phyloP scores from a whole-genome alignment of 352 stramenopile genomes.

The Elongisporangium anandrum region DNA sequence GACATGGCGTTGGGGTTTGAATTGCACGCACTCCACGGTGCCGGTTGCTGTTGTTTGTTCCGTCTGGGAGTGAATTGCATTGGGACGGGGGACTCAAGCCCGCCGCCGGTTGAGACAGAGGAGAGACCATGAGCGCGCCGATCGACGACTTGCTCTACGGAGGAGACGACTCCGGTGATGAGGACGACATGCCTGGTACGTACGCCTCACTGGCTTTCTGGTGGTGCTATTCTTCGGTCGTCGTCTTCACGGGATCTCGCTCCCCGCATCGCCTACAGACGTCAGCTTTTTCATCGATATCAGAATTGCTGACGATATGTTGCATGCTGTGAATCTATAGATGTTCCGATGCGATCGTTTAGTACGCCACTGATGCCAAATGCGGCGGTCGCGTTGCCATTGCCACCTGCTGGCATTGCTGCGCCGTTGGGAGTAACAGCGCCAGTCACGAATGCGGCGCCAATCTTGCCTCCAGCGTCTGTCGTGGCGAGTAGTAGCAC shows the following conservation, averaged over 20 bases:
- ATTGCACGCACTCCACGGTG: background rate
- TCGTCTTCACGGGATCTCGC: background rate
- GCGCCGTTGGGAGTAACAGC: background rate
- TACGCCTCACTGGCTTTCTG: slow-evolving; percentile 5
- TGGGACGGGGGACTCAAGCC: background rate
- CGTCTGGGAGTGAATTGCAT: slow-evolving; percentile 1
- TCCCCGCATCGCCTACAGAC: background rate
- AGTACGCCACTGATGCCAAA: slow-evolving; percentile 18
- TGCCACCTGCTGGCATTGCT: slow-evolving; percentile 2
- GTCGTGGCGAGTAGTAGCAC: slow-evolving; percentile 5
- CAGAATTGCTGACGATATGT: background rate
- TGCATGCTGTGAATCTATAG: background rate
- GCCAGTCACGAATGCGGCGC: slow-evolving; percentile 6
- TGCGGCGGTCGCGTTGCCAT: slow-evolving; percentile 6
- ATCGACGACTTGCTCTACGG: slow-evolving; percentile 84
- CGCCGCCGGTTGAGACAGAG: background rate
- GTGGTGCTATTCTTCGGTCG: background rate
- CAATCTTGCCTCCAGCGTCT: slow-evolving; percentile 14
- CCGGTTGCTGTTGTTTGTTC: background rate
- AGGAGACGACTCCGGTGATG: slow-evolving; percentile 77
- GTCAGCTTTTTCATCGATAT: background rate
- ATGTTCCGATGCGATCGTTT: slow-evolving; percentile 31
- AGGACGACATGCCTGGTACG: slow-evolving; percentile 67
- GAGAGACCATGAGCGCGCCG: slow-evolving; percentile 63
- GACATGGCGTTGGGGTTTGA: background rate